Percentiles rank a stretch among this genome's conserved stretches.
Evolutionary conservation across 2,329 filamentous ascomycete genomes (phyloP).

Genomic region (Diaporthe vexans): DNA sequence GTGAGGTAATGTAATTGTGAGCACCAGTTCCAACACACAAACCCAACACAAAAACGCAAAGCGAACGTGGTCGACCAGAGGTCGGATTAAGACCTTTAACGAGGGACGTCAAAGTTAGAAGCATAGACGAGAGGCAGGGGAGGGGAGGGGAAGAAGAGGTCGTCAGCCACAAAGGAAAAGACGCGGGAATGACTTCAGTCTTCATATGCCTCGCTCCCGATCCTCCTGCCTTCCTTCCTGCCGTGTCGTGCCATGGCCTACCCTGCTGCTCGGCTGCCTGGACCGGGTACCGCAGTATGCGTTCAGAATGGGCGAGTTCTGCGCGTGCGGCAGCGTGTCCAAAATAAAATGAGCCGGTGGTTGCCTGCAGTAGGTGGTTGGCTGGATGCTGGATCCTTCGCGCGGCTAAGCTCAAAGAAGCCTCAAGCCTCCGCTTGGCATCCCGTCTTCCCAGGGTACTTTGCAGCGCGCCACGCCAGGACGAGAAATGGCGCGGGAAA

Average conservation of each 20-base stretch:
- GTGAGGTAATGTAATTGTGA: neutral
- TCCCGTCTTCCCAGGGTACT: slow-evolving; percentile 5
- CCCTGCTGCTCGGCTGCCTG: slow-evolving; percentile 13
- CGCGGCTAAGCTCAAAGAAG: slow-evolving; percentile 34
- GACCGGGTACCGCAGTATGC: neutral
- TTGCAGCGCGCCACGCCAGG: slow-evolving; percentile 1
- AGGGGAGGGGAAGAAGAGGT: neutral
- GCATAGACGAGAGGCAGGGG: neutral
- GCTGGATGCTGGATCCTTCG: slow-evolving; percentile 17
- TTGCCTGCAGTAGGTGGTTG: slow-evolving; percentile 28
- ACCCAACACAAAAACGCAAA: neutral
- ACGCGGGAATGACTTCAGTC: slow-evolving; percentile 27
- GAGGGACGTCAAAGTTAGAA: slow-evolving; percentile 5
- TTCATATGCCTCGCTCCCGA: slow-evolving; percentile 3
- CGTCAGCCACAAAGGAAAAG: neutral
- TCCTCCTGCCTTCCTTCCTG: neutral
- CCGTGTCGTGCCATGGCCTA: slow-evolving; percentile 12
- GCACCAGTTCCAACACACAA: neutral
- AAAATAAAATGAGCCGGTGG: slow-evolving; percentile 31
- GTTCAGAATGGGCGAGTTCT: neutral
- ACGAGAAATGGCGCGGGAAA: neutral
- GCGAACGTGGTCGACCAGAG: slow-evolving; percentile 17
- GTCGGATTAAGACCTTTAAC: neutral
- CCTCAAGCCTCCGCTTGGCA: neutral
- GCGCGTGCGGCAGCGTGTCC: neutral